phyloP scores from a whole-genome alignment of 306 rosid genomes.

The Quercus cerris region DNA sequence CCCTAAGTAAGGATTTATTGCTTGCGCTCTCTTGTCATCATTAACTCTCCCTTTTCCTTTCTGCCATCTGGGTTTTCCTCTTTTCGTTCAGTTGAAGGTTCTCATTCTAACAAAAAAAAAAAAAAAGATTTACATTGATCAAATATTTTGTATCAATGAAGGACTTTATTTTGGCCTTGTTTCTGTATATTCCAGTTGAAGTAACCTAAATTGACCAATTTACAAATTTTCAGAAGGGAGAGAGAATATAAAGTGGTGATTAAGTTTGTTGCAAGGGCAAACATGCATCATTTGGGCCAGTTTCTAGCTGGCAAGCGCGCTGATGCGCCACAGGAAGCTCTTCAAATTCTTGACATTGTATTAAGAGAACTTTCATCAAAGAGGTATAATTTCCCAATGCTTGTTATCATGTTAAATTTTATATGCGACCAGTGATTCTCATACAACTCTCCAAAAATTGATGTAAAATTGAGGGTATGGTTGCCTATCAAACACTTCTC shows the following conservation, averaged over 20 bases:
- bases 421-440: not conserved
- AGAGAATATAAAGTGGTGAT: conserved; percentile 79
- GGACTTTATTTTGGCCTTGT: not conserved
- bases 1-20: conserved; percentile 62
- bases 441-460: not conserved
- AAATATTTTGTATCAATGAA: not conserved
- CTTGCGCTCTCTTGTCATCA: not conserved
- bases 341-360: conserved; percentile 88
- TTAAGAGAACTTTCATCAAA: conserved; percentile 75
- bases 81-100: not conserved
- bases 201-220: conserved; percentile 10
- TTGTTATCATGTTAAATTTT: not conserved
- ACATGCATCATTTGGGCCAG: conserved; percentile 93
- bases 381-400: conserved; percentile 43
- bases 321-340: conserved; percentile 89
- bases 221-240: conserved; percentile 54
- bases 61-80: not conserved
- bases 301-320: conserved; percentile 91
- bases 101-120: not conserved
- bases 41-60: not conserved
- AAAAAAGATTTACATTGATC: not conserved
- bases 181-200: not conserved
- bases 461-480: too few species aligned
- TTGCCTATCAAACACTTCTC: not conserved
- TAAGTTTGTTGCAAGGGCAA: conserved; percentile 87